Evolutionary conservation across 305 asterid species (phyloP).

Genomic region (Rubia tinctorum): DNA sequence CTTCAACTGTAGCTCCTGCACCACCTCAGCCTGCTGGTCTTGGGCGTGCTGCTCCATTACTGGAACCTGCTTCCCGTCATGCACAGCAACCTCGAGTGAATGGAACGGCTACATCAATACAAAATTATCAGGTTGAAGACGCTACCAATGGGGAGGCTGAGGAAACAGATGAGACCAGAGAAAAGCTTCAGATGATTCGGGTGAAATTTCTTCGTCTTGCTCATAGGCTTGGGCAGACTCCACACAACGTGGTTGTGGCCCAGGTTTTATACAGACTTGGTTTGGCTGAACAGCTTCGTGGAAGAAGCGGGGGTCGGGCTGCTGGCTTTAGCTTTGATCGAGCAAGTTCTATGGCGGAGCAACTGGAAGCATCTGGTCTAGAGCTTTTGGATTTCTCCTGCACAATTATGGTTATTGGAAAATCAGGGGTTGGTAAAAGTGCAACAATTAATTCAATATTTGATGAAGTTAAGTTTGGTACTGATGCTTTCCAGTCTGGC

Average conservation of each 20-base stretch:
- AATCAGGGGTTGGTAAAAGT: slow-evolving; percentile 98
- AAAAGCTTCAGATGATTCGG: slow-evolving; percentile 96
- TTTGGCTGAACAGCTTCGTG: slow-evolving; percentile 89
- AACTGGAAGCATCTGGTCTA: slow-evolving; percentile 90
- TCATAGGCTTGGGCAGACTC: slow-evolving; percentile 91
- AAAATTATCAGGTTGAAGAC: slow-evolving; percentile 73
- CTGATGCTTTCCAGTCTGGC: slow-evolving; percentile 85
- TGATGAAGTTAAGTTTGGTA: slow-evolving; percentile 76
- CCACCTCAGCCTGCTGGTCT: slow-evolving; percentile 86
- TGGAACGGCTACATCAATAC: slow-evolving; percentile 61
- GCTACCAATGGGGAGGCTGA: slow-evolving; percentile 73
- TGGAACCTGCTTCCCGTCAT: slow-evolving; percentile 67
- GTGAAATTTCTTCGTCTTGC: slow-evolving; percentile 96
- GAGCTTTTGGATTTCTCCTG: slow-evolving; percentile 92
- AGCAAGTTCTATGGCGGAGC: slow-evolving; percentile 98
- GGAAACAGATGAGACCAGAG: slow-evolving; percentile 97
- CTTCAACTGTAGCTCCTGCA: slow-evolving; percentile 28
- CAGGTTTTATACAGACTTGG: slow-evolving; percentile 96
- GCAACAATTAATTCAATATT: slow-evolving; percentile 96
- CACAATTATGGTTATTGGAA: slow-evolving; percentile 98
- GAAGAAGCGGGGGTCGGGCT: slow-evolving; percentile 87
- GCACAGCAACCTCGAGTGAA: slow-evolving; percentile 77
- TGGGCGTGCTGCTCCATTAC: slow-evolving; percentile 78
- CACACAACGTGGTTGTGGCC: slow-evolving; percentile 98
- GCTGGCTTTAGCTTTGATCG: slow-evolving; percentile 95